Evolutionary conservation across 1,284 basidiomycete genomes (phyloP), one percentile per base, ranked within the genome.

Genomic region (Porogramme epimiltina): DNA sequence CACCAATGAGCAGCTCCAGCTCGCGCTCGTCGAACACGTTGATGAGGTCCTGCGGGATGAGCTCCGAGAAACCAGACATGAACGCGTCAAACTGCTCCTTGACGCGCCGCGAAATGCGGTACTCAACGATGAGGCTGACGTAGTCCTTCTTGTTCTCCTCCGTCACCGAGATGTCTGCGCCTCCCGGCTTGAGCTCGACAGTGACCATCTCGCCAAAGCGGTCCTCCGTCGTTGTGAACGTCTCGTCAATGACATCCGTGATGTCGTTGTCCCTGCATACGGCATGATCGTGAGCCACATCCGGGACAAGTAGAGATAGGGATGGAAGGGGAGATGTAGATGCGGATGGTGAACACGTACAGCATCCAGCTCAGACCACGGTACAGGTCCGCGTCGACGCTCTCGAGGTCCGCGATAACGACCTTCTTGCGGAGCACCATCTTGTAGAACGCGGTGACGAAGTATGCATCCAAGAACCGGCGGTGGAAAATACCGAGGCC

Each of bases 131-230:
- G 26, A 85, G 79, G 61, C 98, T 93, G 51, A 99, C 95, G 64
- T 99, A 99, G 63, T 99, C 97, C 77, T 92, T 94, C 84, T 99
- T 99, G 83, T 99, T 99, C 48, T 91, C 91, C 70, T 99, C 91
- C 0, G 94, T 98, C 28, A 99, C 95, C 3, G 88, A 76, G 26
- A 96, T 76, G 50, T 93, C 82, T 55, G 81, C 87, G 28, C 97
- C 97, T 42, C 85, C 87, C 16, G 91, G 84, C 75, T 90, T 95
- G 64, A 99, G 82, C 53, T 98, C 94, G 56, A 98, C 87, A 9
- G 92, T 95, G 40, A 98, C 89, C 62, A 95, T 84, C 75, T 98
- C 95, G 56, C 97, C 97, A 66, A 99, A 99, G 58, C 94, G 92
- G 67, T 99, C 96, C 68, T 98, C 96, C 22, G 93, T 93, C 6